Base-by-base conservation (phyloP, 2,329 filamentous ascomycete genomes). In the Fusarium sp. region DNA sequence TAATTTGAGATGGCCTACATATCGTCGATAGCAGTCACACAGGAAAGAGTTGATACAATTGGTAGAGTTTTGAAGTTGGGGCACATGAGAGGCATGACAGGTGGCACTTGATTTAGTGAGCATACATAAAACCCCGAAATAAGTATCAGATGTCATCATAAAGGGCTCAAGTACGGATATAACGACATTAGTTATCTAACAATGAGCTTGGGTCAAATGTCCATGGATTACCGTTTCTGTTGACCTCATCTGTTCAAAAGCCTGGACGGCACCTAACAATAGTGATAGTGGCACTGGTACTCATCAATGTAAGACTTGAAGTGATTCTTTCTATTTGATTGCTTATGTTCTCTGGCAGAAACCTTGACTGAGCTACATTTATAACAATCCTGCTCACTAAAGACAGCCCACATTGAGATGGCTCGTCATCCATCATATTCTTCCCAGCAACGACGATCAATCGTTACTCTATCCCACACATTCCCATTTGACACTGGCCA, bases 401-500 rank as follows among this genome's bases (percentile, higher is more conserved):
- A 43, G 13, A 30, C 33, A 56, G 26, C 22, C 11, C n/a, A 49
- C 43, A 37, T 26, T 26, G 14, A 17, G 14, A 24, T 45, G 19
- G 35, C 39, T 13, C 20, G 37, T 41, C 24, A 33, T 39, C 30
- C 20, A 26, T 35, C 30, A 22, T 45, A n/a, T 24, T 28, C 43
- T 35, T 19, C 13, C 39, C 17, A 30, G 40, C 17, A 22, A 37
- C 47, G 14, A 61, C 14, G n/a, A 26, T 37, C 44, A 26, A 39
- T 15, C 24, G 13, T 41, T 49, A 17, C 30, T 35, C 33, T 51
- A 26, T 54, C 44, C 44, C 26, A 26, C 26, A 9, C n/a, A 37
- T 48, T 51, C 30, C 41, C 33, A 39, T 14, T 44, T 49, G 22
- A 15, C 43, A 30, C 19, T n/a, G 45, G 26, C 47, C 49, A 32